Conservation (phyloP, 805 yeast genomes). For the Lipomyces chichibuensis region DNA sequence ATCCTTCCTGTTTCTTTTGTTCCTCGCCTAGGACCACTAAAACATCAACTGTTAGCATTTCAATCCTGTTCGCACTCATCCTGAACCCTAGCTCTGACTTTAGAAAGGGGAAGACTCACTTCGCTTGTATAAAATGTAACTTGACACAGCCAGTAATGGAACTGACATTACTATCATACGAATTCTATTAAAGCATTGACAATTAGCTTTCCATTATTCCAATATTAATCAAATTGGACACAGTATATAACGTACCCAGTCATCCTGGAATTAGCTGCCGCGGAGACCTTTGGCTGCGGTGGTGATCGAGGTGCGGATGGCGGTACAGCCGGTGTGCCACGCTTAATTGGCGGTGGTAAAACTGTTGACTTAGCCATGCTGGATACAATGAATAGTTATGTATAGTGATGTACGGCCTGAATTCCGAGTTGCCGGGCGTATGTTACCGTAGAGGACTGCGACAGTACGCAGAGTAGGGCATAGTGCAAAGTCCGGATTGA, state of each 20-base stretch:
- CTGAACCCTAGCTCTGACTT: not conserved
- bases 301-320: conserved; percentile 7
- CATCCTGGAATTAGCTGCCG: not conserved
- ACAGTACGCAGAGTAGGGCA: too few relatives aligned
- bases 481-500: too few relatives aligned
- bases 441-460: too few relatives aligned
- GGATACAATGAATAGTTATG: not conserved
- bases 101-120: conserved; percentile 7
- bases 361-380: not conserved
- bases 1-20: conserved; percentile 26
- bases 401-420: not conserved
- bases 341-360: conserved; percentile 1
- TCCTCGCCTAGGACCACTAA: conserved; percentile 30
- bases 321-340: conserved; percentile 14
- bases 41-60: not conserved
- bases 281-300: not conserved
- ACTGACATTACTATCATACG: conserved; percentile 31
- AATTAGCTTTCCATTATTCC: conserved; percentile 11
- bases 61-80: not conserved
- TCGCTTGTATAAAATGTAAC: conserved; percentile 27
- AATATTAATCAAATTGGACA: conserved; percentile 1
- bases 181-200: conserved; percentile 7
- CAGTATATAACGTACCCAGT: conserved; percentile 3
- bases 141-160: conserved; percentile 26
- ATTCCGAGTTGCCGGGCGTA: not conserved